These are phyloP conservation scores for Wickerhamiella azyma DNA, from an alignment of 805 yeast genomes.

Conservation along the genomic window DNA sequence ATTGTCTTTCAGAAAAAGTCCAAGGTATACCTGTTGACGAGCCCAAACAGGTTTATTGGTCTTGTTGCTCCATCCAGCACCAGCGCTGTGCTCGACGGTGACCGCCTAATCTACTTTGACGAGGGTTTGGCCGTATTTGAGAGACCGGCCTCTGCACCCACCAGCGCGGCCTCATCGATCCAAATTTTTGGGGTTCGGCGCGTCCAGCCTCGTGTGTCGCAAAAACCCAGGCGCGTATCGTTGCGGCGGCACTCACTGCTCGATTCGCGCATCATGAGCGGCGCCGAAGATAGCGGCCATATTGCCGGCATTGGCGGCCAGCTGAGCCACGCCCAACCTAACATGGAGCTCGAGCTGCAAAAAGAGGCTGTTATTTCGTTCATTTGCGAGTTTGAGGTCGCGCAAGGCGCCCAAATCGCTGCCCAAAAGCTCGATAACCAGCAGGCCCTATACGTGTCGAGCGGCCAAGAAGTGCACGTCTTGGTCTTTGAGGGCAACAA, in stretches of 20 bases:
- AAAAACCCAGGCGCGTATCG: not conserved
- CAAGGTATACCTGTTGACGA: slow-evolving; percentile 51
- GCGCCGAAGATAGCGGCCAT: slow-evolving; percentile 3
- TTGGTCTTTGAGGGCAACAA: not conserved
- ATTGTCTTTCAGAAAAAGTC: slow-evolving; percentile 35
- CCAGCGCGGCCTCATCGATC: not conserved
- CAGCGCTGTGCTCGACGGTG: slow-evolving; percentile 45
- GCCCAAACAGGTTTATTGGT: slow-evolving; percentile 65
- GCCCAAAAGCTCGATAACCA: slow-evolving; percentile 5
- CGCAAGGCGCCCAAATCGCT: not conserved
- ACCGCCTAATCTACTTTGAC: slow-evolving; percentile 46
- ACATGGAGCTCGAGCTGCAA: slow-evolving; percentile 3
- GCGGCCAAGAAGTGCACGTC: not conserved
- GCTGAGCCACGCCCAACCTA: not conserved
- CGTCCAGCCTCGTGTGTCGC: slow-evolving; percentile 16
- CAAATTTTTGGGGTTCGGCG: slow-evolving; percentile 44
- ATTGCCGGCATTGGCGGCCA: not conserved
- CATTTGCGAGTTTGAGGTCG: not conserved
- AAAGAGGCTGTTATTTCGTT: slow-evolving; percentile 8
- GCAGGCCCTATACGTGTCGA: slow-evolving; percentile 6
- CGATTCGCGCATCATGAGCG: slow-evolving; percentile 8
- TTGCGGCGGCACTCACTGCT: slow-evolving; percentile 10
- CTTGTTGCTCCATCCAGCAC: slow-evolving; percentile 57
- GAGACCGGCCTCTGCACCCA: not conserved
- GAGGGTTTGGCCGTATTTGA: not conserved